phyloP scores from a whole-genome alignment of 108 stramenopile genomes.

The Cylindrotheca fusiformis region DNA sequence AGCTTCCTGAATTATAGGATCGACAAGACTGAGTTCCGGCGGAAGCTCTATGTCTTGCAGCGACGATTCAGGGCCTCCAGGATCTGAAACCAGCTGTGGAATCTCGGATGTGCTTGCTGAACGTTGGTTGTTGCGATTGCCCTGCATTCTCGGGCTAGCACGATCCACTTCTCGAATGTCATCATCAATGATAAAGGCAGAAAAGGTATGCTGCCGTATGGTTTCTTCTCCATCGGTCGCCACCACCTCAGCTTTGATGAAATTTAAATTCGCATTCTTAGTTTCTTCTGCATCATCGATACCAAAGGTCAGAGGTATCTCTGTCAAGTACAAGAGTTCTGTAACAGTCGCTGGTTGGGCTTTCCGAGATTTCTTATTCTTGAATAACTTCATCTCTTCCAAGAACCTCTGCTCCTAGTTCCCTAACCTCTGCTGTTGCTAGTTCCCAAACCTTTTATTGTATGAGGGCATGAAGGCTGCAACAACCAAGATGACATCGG shows the following conservation, averaged over 20 bases:
- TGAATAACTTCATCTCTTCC: neutral
- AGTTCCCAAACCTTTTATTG: no score
- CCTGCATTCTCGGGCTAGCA: no score
- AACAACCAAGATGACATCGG: no score
- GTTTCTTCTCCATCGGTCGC: neutral
- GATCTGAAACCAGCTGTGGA: no score
- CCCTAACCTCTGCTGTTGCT: no score
- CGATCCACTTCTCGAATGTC: neutral
- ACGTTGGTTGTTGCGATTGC: no score
- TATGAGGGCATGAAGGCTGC: no score
- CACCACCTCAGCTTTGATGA: neutral
- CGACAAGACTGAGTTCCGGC: neutral
- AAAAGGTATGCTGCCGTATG: neutral
- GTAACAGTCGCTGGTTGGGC: neutral
- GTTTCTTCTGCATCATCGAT: neutral
- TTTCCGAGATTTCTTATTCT: neutral
- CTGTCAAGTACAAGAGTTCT: neutral
- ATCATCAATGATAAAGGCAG: neutral
- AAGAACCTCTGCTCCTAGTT: no score
- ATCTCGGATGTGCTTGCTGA: no score
- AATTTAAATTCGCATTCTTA: neutral
- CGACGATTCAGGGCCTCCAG: no score
- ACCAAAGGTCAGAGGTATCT: neutral
- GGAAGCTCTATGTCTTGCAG: neutral
- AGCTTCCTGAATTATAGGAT: neutral